Base-by-base conservation (phyloP, 257 asterid genomes). In the Salvia hispanica region DNA sequence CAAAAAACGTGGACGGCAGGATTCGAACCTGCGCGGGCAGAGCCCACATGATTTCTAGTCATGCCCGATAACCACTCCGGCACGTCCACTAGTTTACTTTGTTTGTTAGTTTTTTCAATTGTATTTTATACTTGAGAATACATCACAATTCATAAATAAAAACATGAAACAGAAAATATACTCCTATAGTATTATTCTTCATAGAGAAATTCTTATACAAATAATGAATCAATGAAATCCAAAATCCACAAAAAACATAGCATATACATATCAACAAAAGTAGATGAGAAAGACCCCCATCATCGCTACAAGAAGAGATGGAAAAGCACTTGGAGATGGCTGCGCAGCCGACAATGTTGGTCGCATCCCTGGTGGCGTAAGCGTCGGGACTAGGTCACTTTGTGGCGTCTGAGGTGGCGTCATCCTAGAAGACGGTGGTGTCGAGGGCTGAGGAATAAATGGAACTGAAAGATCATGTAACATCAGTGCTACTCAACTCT, bases 1-100 rank as follows among this genome's bases (percentile, higher is more conserved):
- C 6, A 6, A 53, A 51, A 64, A 7, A n/a, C n/a, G n/a, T n/a
- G n/a, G n/a, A n/a, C n/a, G n/a, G 98, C 97, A 86, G 98, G 97
- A 92, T 88, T 90, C 96, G 96, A 88, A 90, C 95, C 93, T 86
- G 95, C 97, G 95, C 96, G 95, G 95, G 96, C 94, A 88, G 2
- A 88, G 96, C 95, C 95, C 97, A 86, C 95, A 90, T 90, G 97
- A 88, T 90, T 90, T 90, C 97, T 86, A 93, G 97, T 93, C 99
- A 93, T 93, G 97, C 95, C 97, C 95, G 92, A 93, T 93, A 93
- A 86, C 99, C 97, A 93, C 97, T 90, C 97, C 95, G 95, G 94
- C 97, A 93, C 95, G 91, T 82, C 98, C 95, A 88, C 95, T 8
- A 15, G 46, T 14, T 15, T 28, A 39, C 6, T 1, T 39, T 8